Base-by-base conservation (phyloP, 352 stramenopile genomes). In the Paralagenidium karlingii region DNA sequence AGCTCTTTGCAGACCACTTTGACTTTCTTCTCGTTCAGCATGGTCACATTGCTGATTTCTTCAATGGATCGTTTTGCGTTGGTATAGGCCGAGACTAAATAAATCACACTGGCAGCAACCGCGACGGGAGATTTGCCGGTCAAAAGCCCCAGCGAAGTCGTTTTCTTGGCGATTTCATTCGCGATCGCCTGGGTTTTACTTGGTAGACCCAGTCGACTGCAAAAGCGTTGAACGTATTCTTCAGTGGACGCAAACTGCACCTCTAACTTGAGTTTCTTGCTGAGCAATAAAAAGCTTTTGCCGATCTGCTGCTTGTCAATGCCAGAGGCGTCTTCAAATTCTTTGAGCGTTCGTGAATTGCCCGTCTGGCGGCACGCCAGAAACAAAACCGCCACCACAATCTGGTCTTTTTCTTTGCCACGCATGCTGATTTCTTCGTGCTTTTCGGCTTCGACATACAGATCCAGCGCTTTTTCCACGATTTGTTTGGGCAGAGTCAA, bases 1-100 rank as follows among this genome's bases (percentile, higher is more conserved):
- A 88, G 55, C 47, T 85, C 70, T 64, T 88, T 88, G 68, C 70
- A 85, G 36, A 88, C 75, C 34, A 68, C 54, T 51, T 88, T 88
- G 58, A 88, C 71, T 51, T 75, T 83, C 55, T 85, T 88, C 38
- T 77, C 70, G 45, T 56, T 67, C 37, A 88, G 82, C 59, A 81
- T 82, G 30, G 75, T 81, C 25, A 84, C 71, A 30, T 83, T 58
- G 41, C 70, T 85, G 49, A 88, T 84, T 37, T 88, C 75, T 49
- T 88, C 65, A 15, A 88, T 58, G 10, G 75, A 85, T 12, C 70
- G 65, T 58, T 88, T 88, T 31, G 60, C 58, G 39, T 88, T 67
- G 10, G 75, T 88, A 53, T 85, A 88, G 1, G 75, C 75, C n/a
- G 75, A 70, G 8, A 85, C 75, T 22, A 88, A 38, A 43, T 88